phyloP scores from a whole-genome alignment of 345 rosid genomes.

The Sisymbrium irio region DNA sequence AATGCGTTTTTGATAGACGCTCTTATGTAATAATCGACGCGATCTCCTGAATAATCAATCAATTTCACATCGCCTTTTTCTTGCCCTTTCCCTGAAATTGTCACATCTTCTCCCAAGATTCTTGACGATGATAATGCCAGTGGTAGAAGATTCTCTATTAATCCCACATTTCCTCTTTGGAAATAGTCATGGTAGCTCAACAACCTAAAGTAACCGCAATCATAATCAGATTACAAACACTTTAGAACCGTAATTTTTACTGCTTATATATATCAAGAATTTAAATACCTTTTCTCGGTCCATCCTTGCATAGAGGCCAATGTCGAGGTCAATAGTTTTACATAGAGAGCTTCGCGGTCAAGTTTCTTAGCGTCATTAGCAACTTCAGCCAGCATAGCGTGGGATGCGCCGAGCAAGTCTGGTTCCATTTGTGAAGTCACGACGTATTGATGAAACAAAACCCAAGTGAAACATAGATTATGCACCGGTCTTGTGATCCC shows the following conservation, averaged over 20 bases:
- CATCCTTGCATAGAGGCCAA: conserved; percentile 73
- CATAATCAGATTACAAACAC: background rate
- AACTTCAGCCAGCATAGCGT: conserved; percentile 72
- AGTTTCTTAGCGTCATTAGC: conserved; percentile 70
- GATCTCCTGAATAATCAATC: conserved; percentile 53
- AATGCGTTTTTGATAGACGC: conserved; percentile 71
- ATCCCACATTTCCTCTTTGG: conserved; percentile 53
- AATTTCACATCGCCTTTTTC: conserved; percentile 47
- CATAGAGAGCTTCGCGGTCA: conserved; percentile 60
- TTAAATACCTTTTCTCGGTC: conserved; percentile 59
- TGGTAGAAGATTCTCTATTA: conserved; percentile 68
- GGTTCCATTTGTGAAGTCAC: conserved; percentile 64
- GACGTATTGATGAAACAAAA: conserved; percentile 77
- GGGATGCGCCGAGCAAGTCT: conserved; percentile 69
- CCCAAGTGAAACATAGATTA: conserved; percentile 83
- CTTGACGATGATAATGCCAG: conserved; percentile 63
- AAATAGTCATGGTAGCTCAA: conserved; percentile 69
- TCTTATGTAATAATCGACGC: conserved; percentile 69
- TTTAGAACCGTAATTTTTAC: background rate
- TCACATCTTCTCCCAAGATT: conserved; percentile 64
- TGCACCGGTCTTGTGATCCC: conserved; percentile 72
- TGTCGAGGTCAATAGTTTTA: conserved; percentile 56
- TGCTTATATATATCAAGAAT: background rate
- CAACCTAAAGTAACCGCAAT: conserved; percentile 34
- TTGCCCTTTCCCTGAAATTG: conserved; percentile 42